Conservation (phyloP, 164 flowering plant species). For the Dillenia suffruticosa region DNA sequence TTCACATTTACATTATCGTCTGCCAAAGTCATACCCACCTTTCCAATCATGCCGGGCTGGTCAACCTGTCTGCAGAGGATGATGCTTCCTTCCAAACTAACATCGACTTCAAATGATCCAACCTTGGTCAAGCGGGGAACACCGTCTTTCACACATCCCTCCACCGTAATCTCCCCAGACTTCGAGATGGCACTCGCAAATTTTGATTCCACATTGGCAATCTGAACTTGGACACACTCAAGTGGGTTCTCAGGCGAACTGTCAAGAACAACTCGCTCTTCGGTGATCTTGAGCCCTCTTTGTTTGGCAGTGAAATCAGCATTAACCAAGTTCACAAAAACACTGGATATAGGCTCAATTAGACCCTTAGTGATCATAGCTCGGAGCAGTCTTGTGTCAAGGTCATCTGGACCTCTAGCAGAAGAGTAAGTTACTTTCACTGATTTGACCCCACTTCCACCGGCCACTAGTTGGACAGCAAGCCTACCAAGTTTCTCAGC, state of each 20-base stretch:
- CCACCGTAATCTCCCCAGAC: slow-evolving; percentile 74
- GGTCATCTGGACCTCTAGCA: slow-evolving; percentile 83
- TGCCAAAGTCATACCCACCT: slow-evolving; percentile 67
- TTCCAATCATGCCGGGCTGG: slow-evolving; percentile 91
- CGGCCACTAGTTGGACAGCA: slow-evolving; percentile 83
- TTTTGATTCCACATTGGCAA: slow-evolving; percentile 79
- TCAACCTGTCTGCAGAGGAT: slow-evolving; percentile 92
- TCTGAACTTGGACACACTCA: slow-evolving; percentile 69
- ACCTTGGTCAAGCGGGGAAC: slow-evolving; percentile 80
- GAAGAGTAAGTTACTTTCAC: slow-evolving; percentile 82
- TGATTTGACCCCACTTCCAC: slow-evolving; percentile 81
- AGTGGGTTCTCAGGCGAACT: slow-evolving; percentile 86
- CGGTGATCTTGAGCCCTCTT: slow-evolving; percentile 71
- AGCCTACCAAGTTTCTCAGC: slow-evolving; percentile 89
- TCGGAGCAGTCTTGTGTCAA: slow-evolving; percentile 89
- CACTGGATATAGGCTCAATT: slow-evolving; percentile 80
- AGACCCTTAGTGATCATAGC: slow-evolving; percentile 93
- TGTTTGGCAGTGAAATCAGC: slow-evolving; percentile 93
- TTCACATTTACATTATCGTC: slow-evolving; percentile 80
- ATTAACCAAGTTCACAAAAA: slow-evolving; percentile 79
- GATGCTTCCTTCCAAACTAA: slow-evolving; percentile 81
- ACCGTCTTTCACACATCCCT: slow-evolving; percentile 82
- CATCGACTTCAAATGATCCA: slow-evolving; percentile 90
- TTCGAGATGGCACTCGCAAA: slow-evolving; percentile 89
- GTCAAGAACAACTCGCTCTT: slow-evolving; percentile 61